Percentiles rank a stretch among this genome's conserved stretches.
Conservation (phyloP, 768 basidiomycete species). For the Phylloporus arenicola region DNA sequence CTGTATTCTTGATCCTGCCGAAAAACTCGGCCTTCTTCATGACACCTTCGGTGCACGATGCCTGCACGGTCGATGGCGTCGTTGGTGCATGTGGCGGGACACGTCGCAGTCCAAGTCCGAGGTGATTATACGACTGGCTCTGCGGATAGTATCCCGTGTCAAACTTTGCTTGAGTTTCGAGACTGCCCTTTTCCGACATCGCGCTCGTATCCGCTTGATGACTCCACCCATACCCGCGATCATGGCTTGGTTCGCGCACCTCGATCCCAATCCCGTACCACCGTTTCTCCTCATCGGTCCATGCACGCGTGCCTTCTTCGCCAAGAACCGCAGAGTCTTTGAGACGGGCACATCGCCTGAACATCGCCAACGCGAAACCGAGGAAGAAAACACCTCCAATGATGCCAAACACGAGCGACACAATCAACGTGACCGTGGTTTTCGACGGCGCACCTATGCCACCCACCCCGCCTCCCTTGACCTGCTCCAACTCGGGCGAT, state of each 20-base stretch:
- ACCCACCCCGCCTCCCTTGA: constrained; percentile 30
- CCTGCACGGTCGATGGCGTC: constrained; percentile 30
- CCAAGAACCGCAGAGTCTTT: constrained; percentile 57
- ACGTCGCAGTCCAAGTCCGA: constrained; percentile 47
- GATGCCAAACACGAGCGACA: constrained; percentile 57
- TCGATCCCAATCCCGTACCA: constrained; percentile 58
- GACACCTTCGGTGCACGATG: constrained; percentile 41
- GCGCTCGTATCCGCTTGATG: constrained; percentile 26
- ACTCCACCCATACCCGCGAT: constrained; percentile 30
- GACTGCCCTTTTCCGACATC: constrained; percentile 28
- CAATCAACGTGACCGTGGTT: constrained; percentile 47
- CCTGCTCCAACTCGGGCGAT: constrained; percentile 36
- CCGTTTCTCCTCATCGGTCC: constrained; percentile 59
- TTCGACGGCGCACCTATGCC: constrained; percentile 41
- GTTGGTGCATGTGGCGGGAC: constrained; percentile 44
- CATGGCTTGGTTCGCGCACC: constrained; percentile 9
- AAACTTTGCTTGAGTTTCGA: constrained; percentile 23
- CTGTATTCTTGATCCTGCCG: constrained; percentile 55
- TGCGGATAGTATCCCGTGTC: constrained; percentile 15
- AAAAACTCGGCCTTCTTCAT: constrained; percentile 72
- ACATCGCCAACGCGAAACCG: constrained; percentile 47
- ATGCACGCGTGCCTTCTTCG: constrained; percentile 52
- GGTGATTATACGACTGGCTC: constrained; percentile 16
- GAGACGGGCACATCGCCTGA: constrained; percentile 52
- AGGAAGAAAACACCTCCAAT: constrained; percentile 55